A percentile compares a stretch with the other conserved stretches of the same genome.
These are phyloP conservation scores for Yamadazyma atmosphaerica DNA, from an alignment of 1,139 yeast genomes.

Conservation along the genomic window DNA sequence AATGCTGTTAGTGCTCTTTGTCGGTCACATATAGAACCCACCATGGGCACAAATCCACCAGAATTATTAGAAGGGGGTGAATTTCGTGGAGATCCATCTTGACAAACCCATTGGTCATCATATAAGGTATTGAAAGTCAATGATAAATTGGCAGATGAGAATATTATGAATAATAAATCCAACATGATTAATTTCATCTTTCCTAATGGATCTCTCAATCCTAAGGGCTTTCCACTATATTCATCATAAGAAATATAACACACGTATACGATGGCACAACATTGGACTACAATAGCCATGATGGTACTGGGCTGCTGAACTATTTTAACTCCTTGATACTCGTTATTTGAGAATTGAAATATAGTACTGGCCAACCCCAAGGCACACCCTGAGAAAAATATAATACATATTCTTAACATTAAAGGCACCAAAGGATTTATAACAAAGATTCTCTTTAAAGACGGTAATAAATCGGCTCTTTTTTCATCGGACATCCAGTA, in stretches of 20 bases:
- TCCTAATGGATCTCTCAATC: conserved; percentile 78
- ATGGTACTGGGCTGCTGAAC: conserved; percentile 86
- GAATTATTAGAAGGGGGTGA: conserved; percentile 22
- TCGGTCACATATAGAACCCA: conserved; percentile 63
- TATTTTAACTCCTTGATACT: conserved; percentile 42
- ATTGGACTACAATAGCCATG: conserved; percentile 86
- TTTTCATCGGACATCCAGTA: conserved; percentile 70
- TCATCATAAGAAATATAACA: conserved; percentile 87
- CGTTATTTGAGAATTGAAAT: conserved; percentile 45
- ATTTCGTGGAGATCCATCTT: conserved; percentile 5
- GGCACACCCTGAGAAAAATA: conserved; percentile 60
- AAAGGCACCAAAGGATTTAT: conserved; percentile 83
- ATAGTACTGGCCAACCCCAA: conserved; percentile 70
- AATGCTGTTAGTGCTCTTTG: conserved; percentile 81
- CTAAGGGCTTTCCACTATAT: conserved; percentile 87
- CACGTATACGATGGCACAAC: conserved; percentile 74
- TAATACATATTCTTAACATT: conserved; percentile 66
- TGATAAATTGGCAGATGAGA: conserved; percentile 86
- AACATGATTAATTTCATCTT: conserved; percentile 76
- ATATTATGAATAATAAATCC: conserved; percentile 85
- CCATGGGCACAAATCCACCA: conserved; percentile 24
- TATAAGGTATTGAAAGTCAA: conserved; percentile 80
- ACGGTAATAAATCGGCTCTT: conserved; percentile 65
- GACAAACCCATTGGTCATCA: conserved; percentile 84
- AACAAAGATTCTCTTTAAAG: conserved; percentile 57